phyloP scores from a whole-genome alignment of 1,284 basidiomycete genomes.

The Rhodotorula mucilaginosa region DNA sequence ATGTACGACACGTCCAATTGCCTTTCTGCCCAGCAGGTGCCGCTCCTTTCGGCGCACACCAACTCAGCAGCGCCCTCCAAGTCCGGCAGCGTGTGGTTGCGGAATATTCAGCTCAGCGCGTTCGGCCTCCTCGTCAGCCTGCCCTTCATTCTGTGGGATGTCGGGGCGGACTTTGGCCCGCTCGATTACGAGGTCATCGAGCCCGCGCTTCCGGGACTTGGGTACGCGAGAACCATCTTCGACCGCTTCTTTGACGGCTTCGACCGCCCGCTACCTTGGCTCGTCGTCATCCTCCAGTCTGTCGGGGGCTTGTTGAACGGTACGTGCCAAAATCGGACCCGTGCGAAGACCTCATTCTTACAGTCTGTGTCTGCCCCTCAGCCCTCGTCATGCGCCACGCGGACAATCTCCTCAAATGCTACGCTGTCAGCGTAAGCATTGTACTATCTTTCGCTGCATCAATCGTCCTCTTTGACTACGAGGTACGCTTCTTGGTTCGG shows the following conservation, averaged over 20 bases:
- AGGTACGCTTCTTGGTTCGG: slow-evolving; percentile 10
- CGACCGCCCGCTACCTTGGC: slow-evolving; percentile 45
- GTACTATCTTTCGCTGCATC: slow-evolving; percentile 46
- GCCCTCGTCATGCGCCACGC: slow-evolving; percentile 46
- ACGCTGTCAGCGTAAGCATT: slow-evolving; percentile 48
- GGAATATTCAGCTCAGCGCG: slow-evolving; percentile 49
- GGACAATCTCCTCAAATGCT: slow-evolving; percentile 51
- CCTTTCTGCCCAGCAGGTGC: slow-evolving; percentile 3
- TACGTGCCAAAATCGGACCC: slow-evolving; percentile 30
- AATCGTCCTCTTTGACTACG: slow-evolving; percentile 32
- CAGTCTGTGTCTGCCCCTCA: not conserved
- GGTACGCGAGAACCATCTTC: not conserved
- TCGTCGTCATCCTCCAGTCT: slow-evolving; percentile 48
- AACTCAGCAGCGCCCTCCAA: not conserved
- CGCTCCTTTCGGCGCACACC: not conserved
- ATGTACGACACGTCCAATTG: too few species aligned
- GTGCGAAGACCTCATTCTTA: not conserved
- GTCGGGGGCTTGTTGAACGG: slow-evolving; percentile 49
- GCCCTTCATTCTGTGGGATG: slow-evolving; percentile 41
- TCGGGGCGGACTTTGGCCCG: slow-evolving; percentile 16
- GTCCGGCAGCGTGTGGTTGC: slow-evolving; percentile 45
- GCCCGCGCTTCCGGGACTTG: not conserved
- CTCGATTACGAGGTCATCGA: slow-evolving; percentile 10
- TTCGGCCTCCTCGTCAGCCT: slow-evolving; percentile 46
- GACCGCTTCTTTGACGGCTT: slow-evolving; percentile 45